Percentiles rank a stretch among this genome's conserved stretches.
Evolutionary conservation across 106 monocot genomes (phyloP).

Genomic region (Chionographis japonica): DNA sequence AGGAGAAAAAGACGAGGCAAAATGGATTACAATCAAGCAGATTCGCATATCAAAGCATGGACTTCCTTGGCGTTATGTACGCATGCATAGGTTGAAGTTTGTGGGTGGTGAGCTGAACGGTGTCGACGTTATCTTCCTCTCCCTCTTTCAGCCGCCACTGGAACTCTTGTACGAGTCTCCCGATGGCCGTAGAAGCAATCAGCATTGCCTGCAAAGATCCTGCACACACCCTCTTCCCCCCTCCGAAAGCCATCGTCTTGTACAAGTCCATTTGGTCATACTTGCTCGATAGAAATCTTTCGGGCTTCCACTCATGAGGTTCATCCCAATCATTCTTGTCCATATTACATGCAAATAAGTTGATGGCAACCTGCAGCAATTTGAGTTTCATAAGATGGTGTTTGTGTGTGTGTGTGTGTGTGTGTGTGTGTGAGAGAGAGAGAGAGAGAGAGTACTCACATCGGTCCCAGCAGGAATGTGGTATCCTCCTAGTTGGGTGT

Average conservation of each 20-base stretch:
- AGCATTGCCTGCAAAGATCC: slow-evolving; percentile 76
- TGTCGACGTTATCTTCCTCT: slow-evolving; percentile 59
- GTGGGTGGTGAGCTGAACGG: slow-evolving; percentile 70
- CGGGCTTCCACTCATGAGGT: slow-evolving; percentile 74
- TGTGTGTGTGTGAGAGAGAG: too few species aligned
- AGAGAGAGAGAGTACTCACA: slow-evolving; percentile 19
- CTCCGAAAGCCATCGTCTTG: slow-evolving; percentile 93
- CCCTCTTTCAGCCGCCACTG: slow-evolving; percentile 79
- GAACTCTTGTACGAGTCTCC: slow-evolving; percentile 69
- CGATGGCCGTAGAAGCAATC: slow-evolving; percentile 62
- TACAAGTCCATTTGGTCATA: slow-evolving; percentile 47
- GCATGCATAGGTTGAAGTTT: slow-evolving; percentile 70
- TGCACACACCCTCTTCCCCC: slow-evolving; percentile 80
- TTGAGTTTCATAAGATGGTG: not conserved
- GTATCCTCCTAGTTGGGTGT: slow-evolving; percentile 66
- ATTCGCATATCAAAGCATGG: too few species aligned
- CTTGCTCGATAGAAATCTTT: slow-evolving; percentile 51
- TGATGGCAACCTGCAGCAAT: slow-evolving; percentile 57
- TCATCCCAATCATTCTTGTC: slow-evolving; percentile 64
- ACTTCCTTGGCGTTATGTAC: slow-evolving; percentile 45
- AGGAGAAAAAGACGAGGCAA: too few species aligned
- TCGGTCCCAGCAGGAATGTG: slow-evolving; percentile 68
- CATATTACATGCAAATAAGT: slow-evolving; percentile 87
- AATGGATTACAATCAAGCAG: too few species aligned
- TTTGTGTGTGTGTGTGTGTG: too few species aligned